Base-by-base conservation (phyloP, 768 basidiomycete species). In the Podaxis carcinomalis region DNA sequence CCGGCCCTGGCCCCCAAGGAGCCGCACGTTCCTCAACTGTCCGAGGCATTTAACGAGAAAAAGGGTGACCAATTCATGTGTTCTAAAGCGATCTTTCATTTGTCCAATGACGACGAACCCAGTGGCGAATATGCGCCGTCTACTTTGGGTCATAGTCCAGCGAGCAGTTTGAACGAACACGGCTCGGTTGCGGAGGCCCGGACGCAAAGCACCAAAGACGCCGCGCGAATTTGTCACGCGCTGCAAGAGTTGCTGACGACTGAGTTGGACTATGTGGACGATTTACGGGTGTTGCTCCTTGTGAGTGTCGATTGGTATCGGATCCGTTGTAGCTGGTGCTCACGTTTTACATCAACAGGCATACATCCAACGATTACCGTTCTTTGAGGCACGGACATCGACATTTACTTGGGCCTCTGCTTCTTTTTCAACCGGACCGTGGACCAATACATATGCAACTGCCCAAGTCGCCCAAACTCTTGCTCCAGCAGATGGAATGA, bases 161-260 rank as follows among this genome's bases (percentile, higher is more conserved):
- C 70, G 23, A 70, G 66, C 7, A 74, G 69, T 42, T 70, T 59
- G 56, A 67, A 64, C 39, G 68, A 74, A 55, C 66, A 69, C 58
- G 72, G 68, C 37, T 57, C 68, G 5, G 72, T 70, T 58, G 14
- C 71, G 70, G 62, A 59, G 57, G 32, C 70, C 68, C 66, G 70
- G 69, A 50, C 39, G 21, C 74, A 75, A 59, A 76, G 70, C 64
- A 63, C 62, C 42, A 84, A 80, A 66, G 85, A 87, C 51, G 68
- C 76, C 37, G 65, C 78, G 13, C 71, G 85, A 52, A 80, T 77
- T 58, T 88, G 82, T 64, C 88, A 97, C 67, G 90, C 93, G 5
- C 81, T 98, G 53, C 79, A 85, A 65, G 96, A 98, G 74, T 77
- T 98, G 42, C 80, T 98, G 25, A 78, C 83, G 60, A 95, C 94